phyloP scores from a whole-genome alignment of 208 protist genomes.

The Acanthamoeba sp. region DNA sequence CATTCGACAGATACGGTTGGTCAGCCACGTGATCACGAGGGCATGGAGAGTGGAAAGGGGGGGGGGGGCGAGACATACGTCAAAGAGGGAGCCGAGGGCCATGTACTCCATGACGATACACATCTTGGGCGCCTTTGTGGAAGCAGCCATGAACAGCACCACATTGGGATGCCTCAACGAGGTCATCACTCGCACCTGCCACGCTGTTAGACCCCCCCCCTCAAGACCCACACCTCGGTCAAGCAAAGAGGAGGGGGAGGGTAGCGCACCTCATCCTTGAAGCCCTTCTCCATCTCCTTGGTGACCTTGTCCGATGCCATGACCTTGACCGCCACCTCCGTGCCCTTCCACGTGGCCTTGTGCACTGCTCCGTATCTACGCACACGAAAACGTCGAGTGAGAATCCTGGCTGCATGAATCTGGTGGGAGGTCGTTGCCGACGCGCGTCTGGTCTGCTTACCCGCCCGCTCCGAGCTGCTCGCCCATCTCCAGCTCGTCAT shows the following conservation, averaged over 20 bases:
- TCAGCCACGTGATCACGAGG: no score
- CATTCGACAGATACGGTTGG: no score
- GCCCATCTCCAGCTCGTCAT: background rate
- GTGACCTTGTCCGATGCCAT: background rate
- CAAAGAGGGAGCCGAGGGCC: background rate
- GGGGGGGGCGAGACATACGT: background rate
- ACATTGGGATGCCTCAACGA: constrained; percentile 81
- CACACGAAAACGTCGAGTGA: no score
- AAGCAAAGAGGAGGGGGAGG: background rate
- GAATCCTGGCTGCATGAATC: no score
- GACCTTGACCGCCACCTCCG: background rate
- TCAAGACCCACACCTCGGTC: no score
- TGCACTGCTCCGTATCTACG: background rate
- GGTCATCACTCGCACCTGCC: constrained; percentile 79
- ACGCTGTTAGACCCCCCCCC: no score
- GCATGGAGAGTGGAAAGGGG: background rate
- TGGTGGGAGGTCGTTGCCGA: no score
- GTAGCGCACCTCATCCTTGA: background rate
- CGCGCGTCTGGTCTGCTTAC: background rate
- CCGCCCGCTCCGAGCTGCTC: background rate
- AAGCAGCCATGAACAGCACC: constrained; percentile 84
- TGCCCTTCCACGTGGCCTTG: background rate
- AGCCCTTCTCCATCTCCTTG: background rate
- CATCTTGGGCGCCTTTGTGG: background rate
- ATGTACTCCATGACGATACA: constrained; percentile 32